Evolutionary conservation across 805 yeast species (phyloP), one percentile per base, ranked within the genome.

Genomic region (Metschnikowia continentalis): DNA sequence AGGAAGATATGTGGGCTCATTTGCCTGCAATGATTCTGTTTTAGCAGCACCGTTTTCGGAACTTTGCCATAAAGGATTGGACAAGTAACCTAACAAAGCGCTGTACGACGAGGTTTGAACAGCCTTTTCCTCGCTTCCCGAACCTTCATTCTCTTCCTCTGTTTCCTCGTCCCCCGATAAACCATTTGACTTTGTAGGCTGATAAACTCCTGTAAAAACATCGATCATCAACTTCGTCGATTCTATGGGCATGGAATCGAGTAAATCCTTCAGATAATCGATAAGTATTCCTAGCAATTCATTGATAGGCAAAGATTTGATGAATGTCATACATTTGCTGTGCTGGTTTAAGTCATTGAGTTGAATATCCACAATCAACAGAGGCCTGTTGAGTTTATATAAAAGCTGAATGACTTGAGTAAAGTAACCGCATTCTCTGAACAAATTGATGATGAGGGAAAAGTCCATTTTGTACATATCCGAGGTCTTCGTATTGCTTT

Each of bases 171-270:
- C 37, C 6, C 22, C 51, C 7, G 48, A 49, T 14, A 58, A 47
- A 23, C 56, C 43, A 35, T 52, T 55, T 11, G 53, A 43, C n/a
- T 40, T 36, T 15, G 50, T 54, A 2, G 90, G 86, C 30, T 68
- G 71, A 64, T 85, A 92, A 49, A 80, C 82, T 0, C 97, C 97
- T 0, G 98, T 92, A 63, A 92, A 94, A 0, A 92, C 86, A 30
- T 87, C 86, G 46, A 94, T 90, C 51, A 92, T 72, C 35, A 94
- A 68, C 32, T 84, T 84, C 1, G 96, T 90, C 0, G 96, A 86
- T 50, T 86, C 90, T 51, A 86, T 79, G 0, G 98, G 97, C 36
- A 81, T 69, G 42, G 74, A 63, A 35, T 86, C 87, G 44, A 92
- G 72, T 30, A 92, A 68, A 1, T 69, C 61, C 52, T 88, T 82